Percentiles rank a stretch among this genome's conserved stretches.
Evolutionary conservation across 164 flowering plant species (phyloP).

Genomic region (Taxillus chinensis): DNA sequence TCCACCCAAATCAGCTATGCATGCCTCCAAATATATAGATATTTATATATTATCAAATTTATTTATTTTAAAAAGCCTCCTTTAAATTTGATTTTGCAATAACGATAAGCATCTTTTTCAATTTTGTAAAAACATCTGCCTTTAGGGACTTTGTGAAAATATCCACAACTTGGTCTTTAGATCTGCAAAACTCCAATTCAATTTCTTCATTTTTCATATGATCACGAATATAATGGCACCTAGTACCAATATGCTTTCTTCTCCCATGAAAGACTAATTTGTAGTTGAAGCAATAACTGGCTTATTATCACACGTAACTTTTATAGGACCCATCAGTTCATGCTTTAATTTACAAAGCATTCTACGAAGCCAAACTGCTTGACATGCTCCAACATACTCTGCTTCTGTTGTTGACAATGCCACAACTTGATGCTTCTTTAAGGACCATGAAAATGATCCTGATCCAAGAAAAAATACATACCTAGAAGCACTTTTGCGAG

Average conservation of each 20-base stretch:
- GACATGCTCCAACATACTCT: conserved; percentile 5
- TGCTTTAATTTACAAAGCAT: neutral
- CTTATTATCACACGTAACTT: neutral
- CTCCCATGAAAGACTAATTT: neutral
- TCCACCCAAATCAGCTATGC: no score
- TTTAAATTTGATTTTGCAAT: neutral
- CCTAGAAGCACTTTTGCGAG: neutral
- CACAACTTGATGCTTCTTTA: conserved; percentile 13
- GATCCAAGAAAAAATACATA: neutral
- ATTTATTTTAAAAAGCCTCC: no score
- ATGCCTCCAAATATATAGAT: no score
- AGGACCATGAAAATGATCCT: conserved; percentile 4
- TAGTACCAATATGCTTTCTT: conserved; percentile 1
- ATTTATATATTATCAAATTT: no score
- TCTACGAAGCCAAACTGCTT: neutral
- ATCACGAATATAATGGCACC: conserved; percentile 1
- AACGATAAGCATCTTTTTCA: neutral
- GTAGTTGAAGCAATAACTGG: neutral
- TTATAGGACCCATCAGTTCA: neutral
- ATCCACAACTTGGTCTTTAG: neutral
- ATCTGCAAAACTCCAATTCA: neutral
- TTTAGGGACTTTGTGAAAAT: neutral
- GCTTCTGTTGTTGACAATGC: conserved; percentile 13
- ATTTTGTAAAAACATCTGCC: neutral
- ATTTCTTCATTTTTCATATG: neutral